Conservation (phyloP, 2,329 filamentous ascomycete genomes). For the Monilinia fructicola region DNA sequence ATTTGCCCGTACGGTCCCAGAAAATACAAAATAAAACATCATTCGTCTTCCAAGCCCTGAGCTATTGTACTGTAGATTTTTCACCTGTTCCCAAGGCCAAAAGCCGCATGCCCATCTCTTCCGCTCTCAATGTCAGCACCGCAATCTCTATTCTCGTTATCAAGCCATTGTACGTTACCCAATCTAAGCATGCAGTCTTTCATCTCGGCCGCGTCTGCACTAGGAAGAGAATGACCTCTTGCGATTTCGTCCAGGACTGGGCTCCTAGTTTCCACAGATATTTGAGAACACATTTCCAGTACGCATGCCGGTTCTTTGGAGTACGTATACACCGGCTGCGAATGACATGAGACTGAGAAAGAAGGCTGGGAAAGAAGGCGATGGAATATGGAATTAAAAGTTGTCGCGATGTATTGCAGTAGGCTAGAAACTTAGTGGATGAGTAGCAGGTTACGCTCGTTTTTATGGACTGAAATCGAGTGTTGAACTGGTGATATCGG, state of each 20-base stretch:
- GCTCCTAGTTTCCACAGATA: slow-evolving; percentile 1
- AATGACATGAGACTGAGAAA: not conserved
- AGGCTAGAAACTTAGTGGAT: not conserved
- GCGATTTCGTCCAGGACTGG: not conserved
- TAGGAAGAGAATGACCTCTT: not conserved
- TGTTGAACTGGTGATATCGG: not conserved
- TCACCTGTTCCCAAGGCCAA: no score
- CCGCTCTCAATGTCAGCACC: no score
- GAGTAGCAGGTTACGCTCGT: not conserved
- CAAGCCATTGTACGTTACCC: no score
- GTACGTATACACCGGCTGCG: not conserved
- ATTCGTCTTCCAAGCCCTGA: no score
- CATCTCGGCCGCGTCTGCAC: not conserved
- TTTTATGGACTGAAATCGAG: not conserved
- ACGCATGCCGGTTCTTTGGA: not conserved
- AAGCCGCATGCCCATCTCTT: no score
- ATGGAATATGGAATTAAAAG: not conserved
- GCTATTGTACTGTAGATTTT: no score
- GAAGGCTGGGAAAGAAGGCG: no score
- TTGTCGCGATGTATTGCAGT: not conserved
- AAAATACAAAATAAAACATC: no score
- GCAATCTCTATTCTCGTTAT: no score
- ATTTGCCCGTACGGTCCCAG: no score
- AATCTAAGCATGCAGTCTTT: no score
- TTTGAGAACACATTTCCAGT: slow-evolving; percentile 2